A percentile compares a stretch with the other conserved stretches of the same genome.
These are phyloP conservation scores for Coniochaeta sp. DNA, from an alignment of 2,329 filamentous ascomycete genomes.

Conservation along the genomic window DNA sequence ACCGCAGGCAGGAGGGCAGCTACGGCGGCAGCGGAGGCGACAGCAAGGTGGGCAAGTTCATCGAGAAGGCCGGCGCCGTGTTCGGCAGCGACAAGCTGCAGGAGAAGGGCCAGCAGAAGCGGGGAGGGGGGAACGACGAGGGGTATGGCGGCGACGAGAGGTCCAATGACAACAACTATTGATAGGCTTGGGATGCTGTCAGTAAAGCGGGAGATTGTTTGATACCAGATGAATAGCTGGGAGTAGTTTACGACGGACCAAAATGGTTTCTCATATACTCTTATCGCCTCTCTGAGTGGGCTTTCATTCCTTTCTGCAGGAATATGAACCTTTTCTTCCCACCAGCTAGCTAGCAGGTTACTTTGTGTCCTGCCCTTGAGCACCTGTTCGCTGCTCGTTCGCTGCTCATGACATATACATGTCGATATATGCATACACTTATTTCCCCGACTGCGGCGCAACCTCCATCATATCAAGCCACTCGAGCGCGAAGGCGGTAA, in stretches of 20 bases:
- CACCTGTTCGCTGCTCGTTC: too few species aligned
- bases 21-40: slow-evolving; percentile 18
- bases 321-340: neutral
- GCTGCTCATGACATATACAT: neutral
- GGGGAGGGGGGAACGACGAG: neutral
- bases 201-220: neutral
- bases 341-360: neutral
- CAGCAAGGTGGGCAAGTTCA: slow-evolving; percentile 46
- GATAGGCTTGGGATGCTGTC: neutral
- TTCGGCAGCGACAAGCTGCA: slow-evolving; percentile 39
- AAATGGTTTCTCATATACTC: neutral
- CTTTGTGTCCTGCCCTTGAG: neutral
- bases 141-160: neutral
- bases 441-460: slow-evolving; percentile 12
- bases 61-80: slow-evolving; percentile 49
- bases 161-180: neutral
- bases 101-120: slow-evolving; percentile 41
- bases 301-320: neutral
- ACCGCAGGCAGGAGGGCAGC: slow-evolving; percentile 10
- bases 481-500: slow-evolving; percentile 79
- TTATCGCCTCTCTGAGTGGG: neutral
- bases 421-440: neutral
- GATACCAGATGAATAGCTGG: neutral
- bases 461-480: slow-evolving; percentile 72
- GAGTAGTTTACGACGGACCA: neutral